Conservation (phyloP, 257 asterid genomes). For the Nemophila menziesii region DNA sequence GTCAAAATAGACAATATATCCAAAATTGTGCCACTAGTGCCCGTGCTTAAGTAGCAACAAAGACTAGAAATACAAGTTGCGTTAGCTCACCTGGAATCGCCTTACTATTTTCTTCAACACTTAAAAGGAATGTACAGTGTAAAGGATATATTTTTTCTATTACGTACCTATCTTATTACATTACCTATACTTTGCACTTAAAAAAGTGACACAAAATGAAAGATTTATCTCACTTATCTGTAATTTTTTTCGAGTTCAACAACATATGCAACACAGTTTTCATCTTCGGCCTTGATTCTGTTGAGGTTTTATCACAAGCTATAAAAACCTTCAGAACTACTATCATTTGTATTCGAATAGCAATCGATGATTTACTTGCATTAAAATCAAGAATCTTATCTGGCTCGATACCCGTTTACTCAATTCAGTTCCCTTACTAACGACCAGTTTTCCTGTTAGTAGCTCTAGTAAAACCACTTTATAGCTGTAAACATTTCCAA, state of each 20-base stretch:
- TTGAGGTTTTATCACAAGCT: constrained; percentile 54
- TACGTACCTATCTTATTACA: too few species aligned
- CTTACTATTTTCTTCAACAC: too few species aligned
- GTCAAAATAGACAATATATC: too few species aligned
- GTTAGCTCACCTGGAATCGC: too few species aligned
- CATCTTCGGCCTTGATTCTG: constrained; percentile 72
- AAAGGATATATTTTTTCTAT: too few species aligned
- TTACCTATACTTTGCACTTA: too few species aligned
- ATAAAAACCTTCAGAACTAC: constrained; percentile 66
- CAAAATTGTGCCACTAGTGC: too few species aligned
- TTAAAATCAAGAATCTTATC: constrained; percentile 58
- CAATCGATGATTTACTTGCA: constrained; percentile 39
- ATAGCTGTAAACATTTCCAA: constrained; percentile 79
- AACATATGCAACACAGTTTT: constrained; percentile 69
- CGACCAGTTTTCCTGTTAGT: constrained; percentile 76
- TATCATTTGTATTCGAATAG: constrained; percentile 68
- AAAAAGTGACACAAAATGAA: too few species aligned
- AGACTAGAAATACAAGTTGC: too few species aligned
- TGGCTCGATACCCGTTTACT: constrained; percentile 52
- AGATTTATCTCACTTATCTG: too few species aligned
- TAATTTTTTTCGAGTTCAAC: constrained; percentile 55
- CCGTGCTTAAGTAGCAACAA: too few species aligned
- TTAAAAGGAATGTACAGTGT: too few species aligned
- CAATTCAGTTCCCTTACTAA: constrained; percentile 68
- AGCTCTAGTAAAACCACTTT: constrained; percentile 73